Base-by-base conservation (phyloP, 2,329 filamentous ascomycete genomes). In the Aspergillus felis region DNA sequence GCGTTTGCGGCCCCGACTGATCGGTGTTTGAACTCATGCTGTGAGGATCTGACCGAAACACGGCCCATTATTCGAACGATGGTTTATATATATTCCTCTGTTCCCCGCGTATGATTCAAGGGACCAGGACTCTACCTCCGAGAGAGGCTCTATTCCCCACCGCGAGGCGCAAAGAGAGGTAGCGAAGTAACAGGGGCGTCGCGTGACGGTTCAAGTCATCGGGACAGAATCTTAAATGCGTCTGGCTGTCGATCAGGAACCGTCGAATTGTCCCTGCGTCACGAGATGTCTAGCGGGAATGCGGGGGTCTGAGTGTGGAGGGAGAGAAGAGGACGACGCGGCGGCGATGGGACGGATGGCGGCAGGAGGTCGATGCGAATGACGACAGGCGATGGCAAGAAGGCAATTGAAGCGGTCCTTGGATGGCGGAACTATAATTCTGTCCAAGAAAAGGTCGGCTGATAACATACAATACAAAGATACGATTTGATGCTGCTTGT, bases 191-290 rank as follows among this genome's bases (percentile, higher is more conserved):
- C 20, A 20, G 10, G 44, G 44, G 22, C 44, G 44, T 47, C 44
- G 53, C 44, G 60, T 57, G 59, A 44, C 28, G 48, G 29, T 58
- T 25, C 38, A 49, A 17, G 38, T 44, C 58, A 64, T 65, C 54
- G 59, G 58, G 60, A 58, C 51, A 41, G 35, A n/a, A 35, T 20
- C 38, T 53, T 38, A 54, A 49, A 58, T 24, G 27, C 12, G 41
- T 25, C 27, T 57, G 8, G 46, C 51, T 41, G 42, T 54, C 42
- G 50, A 28, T 60, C 35, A 62, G 50, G 35, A 41, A 35, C 50
- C 47, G 25, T 38, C 41, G 14, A 50, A 25, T 55, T 47, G 51
- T 46, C 29, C 28, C 48, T 54, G 46, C 57, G 57, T 63, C 60
- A 60, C 57, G 56, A 22, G 35, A n/a, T 35, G 20, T 24, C 8